Base-by-base conservation (phyloP, 1,284 basidiomycete genomes). In the Cryptococcus wingfieldii region DNA sequence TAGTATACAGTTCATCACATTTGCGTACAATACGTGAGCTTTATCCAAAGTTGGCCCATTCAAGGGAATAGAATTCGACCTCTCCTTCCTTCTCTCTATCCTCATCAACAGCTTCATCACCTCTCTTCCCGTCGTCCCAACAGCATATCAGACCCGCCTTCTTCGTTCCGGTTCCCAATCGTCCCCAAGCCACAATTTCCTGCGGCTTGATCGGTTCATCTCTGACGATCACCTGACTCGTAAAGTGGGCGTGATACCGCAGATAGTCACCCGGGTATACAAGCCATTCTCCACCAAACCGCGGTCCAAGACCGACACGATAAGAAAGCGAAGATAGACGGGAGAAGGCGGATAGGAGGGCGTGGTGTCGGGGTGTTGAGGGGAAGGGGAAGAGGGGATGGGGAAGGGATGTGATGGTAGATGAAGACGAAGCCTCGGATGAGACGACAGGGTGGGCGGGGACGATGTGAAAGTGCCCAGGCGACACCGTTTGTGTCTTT, bases 211-310 rank as follows among this genome's bases (percentile, higher is more conserved):
- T 79, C 0, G 80, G 68, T 10, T 84, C 76, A 8, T 79, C 71
- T 1, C 84, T 83, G 31, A 86, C 82, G 25, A 90, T 76, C 6
- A 95, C 88, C 14, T 89, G 86, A 9, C 88, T 88, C 12, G 89
- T 88, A 70, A 97, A 98, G 76, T 99, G 96, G 1, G 93, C 95
- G 68, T 99, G 96, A 73, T 96, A 99, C 16, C 96, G 83, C 34
- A 98, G 77, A 5, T 94, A 93, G 71, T 99, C 96, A 51, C 94
- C 94, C 51, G 96, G 96, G 77, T 99, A 99, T 1, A 97, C 88
- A 42, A 98, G 79, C 75, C 92, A 97, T 67, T 97, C 90, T 1
- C 93, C 94, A 7, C 96, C 96, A 69, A 99, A 99, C 67, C 50
- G 67, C 53, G 47, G 82, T 74, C 7, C 91, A 86, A 53, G 83